Conservation (phyloP, 768 basidiomycete species). For the Gloeostereum incarnatum region DNA sequence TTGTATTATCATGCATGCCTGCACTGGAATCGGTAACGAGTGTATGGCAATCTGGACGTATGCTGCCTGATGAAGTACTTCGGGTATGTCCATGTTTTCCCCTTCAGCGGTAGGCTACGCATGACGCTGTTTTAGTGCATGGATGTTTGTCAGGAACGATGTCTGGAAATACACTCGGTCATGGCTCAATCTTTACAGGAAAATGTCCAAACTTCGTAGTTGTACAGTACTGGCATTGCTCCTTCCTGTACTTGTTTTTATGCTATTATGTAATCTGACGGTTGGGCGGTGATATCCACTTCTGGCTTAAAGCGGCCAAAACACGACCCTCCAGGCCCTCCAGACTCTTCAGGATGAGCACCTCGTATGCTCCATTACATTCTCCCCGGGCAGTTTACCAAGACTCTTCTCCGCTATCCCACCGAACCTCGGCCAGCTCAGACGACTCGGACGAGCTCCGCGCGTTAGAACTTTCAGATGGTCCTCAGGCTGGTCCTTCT, state of each 20-base stretch:
- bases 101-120: not conserved
- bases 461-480: slow-evolving; percentile 70
- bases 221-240: no score
- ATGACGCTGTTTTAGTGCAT: slow-evolving; percentile 41
- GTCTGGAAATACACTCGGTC: slow-evolving; percentile 66
- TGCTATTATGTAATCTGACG: no score
- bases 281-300: no score
- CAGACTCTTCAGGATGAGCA: no score
- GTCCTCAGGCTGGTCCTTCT: slow-evolving; percentile 28
- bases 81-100: slow-evolving; percentile 46
- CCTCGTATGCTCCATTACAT: no score
- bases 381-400: no score
- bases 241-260: no score
- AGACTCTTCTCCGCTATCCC: slow-evolving; percentile 25
- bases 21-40: slow-evolving; percentile 78
- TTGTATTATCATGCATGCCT: slow-evolving; percentile 83
- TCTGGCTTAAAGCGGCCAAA: no score
- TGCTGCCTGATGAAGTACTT: slow-evolving; percentile 42
- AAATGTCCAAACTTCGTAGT: no score
- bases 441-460: slow-evolving; percentile 69
- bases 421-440: slow-evolving; percentile 42
- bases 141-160: slow-evolving; percentile 59
- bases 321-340: no score
- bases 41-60: slow-evolving; percentile 76
- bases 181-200: slow-evolving; percentile 64